Evolutionary conservation across 192 early-diverging fungal species (phyloP).

Genomic region (Podila clonocystis): DNA sequence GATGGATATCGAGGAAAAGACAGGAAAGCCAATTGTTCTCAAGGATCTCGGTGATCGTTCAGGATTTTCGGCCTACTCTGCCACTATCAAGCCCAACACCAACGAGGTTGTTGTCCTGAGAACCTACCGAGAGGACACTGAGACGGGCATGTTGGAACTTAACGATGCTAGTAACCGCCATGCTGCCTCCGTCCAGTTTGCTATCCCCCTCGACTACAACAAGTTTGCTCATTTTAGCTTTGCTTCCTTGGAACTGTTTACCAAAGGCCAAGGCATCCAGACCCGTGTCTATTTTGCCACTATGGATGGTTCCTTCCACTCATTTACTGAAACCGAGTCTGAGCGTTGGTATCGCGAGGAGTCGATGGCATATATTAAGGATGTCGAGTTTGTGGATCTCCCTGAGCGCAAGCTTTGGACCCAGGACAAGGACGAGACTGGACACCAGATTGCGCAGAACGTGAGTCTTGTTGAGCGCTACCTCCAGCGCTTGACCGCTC

Average conservation of each 20-base stretch:
- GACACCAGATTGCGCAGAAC: conserved; percentile 57
- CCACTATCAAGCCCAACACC: conserved; percentile 29
- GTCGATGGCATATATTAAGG: conserved; percentile 74
- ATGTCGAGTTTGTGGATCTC: conserved; percentile 84
- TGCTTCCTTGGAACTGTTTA: conserved; percentile 25
- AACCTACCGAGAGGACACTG: conserved; percentile 26
- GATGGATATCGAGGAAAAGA: conserved; percentile 26
- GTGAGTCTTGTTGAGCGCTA: conserved; percentile 70
- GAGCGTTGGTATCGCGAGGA: conserved; percentile 89
- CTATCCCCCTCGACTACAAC: conserved; percentile 27
- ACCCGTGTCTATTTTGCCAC: conserved; percentile 64
- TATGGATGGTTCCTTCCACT: conserved; percentile 66
- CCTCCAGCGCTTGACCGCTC: conserved; percentile 64
- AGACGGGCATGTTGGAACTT: conserved; percentile 24
- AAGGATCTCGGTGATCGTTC: conserved; percentile 43
- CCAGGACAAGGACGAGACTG: conserved; percentile 74
- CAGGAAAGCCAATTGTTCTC: conserved; percentile 10
- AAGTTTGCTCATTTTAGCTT: conserved; percentile 24
- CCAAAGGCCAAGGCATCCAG: conserved; percentile 50
- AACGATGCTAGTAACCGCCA: conserved; percentile 32
- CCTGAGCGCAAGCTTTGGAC: conserved; percentile 76
- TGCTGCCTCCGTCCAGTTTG: conserved; percentile 21
- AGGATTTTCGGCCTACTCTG: conserved; percentile 36
- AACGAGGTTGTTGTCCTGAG: conserved; percentile 38
- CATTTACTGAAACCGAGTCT: conserved; percentile 55